Evolutionary conservation across 2,329 filamentous ascomycete species (phyloP).

Genomic region (Gnomoniopsis smithogilvyi): DNA sequence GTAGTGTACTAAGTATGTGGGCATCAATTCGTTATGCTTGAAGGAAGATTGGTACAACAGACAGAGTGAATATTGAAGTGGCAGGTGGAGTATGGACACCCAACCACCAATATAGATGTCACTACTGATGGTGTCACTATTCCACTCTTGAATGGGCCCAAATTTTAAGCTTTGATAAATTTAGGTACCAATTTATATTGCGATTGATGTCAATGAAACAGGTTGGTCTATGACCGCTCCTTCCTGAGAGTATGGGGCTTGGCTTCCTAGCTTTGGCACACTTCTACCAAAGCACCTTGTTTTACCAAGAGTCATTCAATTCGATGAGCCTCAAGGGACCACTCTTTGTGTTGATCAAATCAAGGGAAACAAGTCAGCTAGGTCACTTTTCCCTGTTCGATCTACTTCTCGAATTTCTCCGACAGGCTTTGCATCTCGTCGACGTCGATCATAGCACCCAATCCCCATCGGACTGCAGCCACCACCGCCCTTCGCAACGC

Average conservation of each 20-base stretch:
- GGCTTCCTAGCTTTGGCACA: too few relatives aligned
- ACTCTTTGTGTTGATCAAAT: too few relatives aligned
- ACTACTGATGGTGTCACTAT: neutral
- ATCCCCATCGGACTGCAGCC: neutral
- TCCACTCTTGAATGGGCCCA: neutral
- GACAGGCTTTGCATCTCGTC: constrained; percentile 1
- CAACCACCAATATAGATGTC: neutral
- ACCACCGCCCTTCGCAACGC: neutral
- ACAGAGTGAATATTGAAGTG: too few relatives aligned
- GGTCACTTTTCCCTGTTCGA: neutral
- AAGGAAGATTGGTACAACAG: too few relatives aligned
- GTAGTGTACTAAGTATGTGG: too few relatives aligned
- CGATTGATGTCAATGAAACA: too few relatives aligned
- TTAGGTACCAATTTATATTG: neutral
- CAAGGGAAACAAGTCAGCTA: neutral
- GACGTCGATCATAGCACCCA: neutral
- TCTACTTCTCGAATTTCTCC: neutral
- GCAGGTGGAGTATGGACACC: neutral
- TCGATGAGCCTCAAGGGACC: neutral
- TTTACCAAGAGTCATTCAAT: neutral
- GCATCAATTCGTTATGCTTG: too few relatives aligned
- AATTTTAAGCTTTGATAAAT: neutral
- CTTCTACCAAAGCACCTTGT: neutral
- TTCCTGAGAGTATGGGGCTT: too few relatives aligned
- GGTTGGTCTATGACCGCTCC: too few relatives aligned